Base-by-base conservation (phyloP, 1,284 basidiomycete genomes). In the Cutaneotrichosporon sp. region DNA sequence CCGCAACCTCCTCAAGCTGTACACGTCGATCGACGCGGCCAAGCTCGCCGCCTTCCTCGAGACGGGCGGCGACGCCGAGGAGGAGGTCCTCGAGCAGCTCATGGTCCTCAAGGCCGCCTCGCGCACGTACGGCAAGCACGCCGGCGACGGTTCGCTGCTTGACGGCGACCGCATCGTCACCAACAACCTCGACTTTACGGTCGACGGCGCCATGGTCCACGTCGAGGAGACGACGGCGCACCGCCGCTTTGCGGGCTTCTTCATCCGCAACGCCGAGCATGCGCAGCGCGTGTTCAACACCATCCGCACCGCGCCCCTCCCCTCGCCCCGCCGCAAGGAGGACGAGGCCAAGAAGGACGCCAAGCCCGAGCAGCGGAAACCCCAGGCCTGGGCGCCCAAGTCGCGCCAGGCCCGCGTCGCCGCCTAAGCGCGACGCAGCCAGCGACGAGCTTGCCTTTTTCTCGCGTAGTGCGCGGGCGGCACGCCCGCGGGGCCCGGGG, bases 211-310 rank as follows among this genome's bases (percentile, higher is more conserved):
- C 75, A 94, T 95, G 91, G 89, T 97, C 9, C 92, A 95, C 73
- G 93, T 98, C 71, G 89, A 92, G 18, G 94, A 98, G 78, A 92
- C 90, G 18, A 94, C 93, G 0, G 88, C 95, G 14, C 93, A 94
- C 24, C 82, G 95, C 54, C 87, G 92, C 59, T 97, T 92, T 75
- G 95, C 93, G 2, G 92, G 94, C 45, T 97, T 92, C 91, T 97
- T 97, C 82, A 93, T 97, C 80, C 88, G 93, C 67, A 94, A 94
- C 80, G 91, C 92, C 5, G 92, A 95, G 79, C 87, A 92, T 70
- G 88, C 92, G 13, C 89, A 91, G 74, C 86, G 90, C 63, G 89
- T 92, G 55, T 84, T 89, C 67, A 91, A 93, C 71, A 87, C 87
- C 59, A 82, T 94, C 68, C 87, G 87, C 68, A 84, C 83, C 58